phyloP scores from a whole-genome alignment of 176 grass and related monocot genomes.

The Miscanthus lutarioriparius region DNA sequence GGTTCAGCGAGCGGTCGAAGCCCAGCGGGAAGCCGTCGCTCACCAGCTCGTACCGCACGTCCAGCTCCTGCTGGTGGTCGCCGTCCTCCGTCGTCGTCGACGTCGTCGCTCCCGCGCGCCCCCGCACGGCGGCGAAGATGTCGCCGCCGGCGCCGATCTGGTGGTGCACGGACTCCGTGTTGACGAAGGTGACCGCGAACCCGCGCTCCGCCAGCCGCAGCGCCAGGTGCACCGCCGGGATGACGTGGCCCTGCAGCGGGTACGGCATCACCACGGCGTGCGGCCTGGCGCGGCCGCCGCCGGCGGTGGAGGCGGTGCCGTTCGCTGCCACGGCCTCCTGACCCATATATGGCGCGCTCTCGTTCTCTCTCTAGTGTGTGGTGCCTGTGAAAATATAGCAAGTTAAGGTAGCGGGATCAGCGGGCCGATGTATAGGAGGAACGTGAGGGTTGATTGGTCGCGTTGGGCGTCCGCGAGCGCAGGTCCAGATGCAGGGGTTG shows the following conservation, averaged over 20 bases:
- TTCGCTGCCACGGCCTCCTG: not conserved
- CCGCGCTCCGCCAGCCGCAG: conserved; percentile 39
- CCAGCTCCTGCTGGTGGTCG: not conserved
- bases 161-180: conserved; percentile 64
- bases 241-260: conserved; percentile 73
- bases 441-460: too few relatives aligned
- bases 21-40: conserved; percentile 59
- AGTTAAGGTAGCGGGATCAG: too few relatives aligned
- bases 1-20: conserved; percentile 54
- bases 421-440: too few relatives aligned
- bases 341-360: not conserved
- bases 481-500: too few relatives aligned
- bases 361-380: too few relatives aligned
- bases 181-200: conserved; percentile 66
- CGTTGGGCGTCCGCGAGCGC: too few relatives aligned
- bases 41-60: conserved; percentile 60
- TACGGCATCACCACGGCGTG: conserved; percentile 67
- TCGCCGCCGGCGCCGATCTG: conserved; percentile 27
- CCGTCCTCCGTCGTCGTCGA: too few relatives aligned
- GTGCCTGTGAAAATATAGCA: too few relatives aligned
- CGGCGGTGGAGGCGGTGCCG: not conserved
- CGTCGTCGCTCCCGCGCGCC: not conserved
- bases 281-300: not conserved
- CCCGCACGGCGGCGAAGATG: conserved; percentile 34
- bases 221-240: conserved; percentile 65